Evolutionary conservation across 148 eudicot species (phyloP), one percentile per base, ranked within the genome.

Genomic region (Rhododendron simsii): DNA sequence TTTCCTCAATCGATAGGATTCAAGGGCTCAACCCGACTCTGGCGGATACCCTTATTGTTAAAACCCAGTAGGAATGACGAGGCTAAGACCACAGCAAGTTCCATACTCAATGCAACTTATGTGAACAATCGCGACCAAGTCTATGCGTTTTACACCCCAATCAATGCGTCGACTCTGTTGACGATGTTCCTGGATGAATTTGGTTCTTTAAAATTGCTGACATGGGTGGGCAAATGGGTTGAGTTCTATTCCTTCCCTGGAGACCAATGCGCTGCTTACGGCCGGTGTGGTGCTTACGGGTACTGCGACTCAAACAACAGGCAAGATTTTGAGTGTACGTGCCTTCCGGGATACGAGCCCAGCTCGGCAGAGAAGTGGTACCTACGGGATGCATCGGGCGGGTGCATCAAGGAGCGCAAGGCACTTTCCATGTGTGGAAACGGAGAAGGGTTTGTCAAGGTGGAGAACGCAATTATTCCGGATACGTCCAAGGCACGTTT

Each of bases 391-490:
- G 91, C 90, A 16, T 85, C 90, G 14, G 44, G 85, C n/a, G 94
- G 94, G 74, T 92, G 94, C 71, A 75, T 84, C 13, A 84, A 87
- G 82, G 86, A 88, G 86, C 88, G 85, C 8, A 88, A 21, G 80
- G 11, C 84, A 78, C 84, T 47, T 51, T 81, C 86, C 3, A 84
- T 85, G 90, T 93, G 95, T 82, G 81, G 41, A 33, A 88, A 83
- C 1, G 90, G 91, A 26, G 94, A 90, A 65, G 94, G 95, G 79
- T 92, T 93, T 81, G 59, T 90, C n/a, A 92, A 85, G 86, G 4
- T 91, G 45, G 53, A 78, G 0, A 80, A 75, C 4, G 91, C 90
- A 20, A 91, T 89, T 87, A 1, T 90, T 48, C 95, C 94, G 1
- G 94, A 92, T 76, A 88, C 93, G 11, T 47, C 81, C 7, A 14